Conservation (phyloP, 257 asterid genomes). For the Plantago elongata region DNA sequence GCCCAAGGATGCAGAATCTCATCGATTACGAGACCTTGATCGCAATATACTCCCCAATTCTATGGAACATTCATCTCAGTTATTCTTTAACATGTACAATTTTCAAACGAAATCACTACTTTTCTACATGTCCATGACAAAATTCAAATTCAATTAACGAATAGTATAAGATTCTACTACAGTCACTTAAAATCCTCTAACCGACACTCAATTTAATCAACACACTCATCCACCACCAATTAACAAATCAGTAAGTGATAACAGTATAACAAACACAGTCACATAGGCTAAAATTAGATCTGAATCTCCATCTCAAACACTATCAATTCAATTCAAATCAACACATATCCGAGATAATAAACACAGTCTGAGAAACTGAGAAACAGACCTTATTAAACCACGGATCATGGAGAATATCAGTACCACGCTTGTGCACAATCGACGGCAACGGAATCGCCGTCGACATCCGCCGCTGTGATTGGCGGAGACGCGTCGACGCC, state of each 20-base stretch:
- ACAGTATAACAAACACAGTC: neutral
- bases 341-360: neutral
- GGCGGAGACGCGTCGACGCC: slow-evolving; percentile 60
- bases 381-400: slow-evolving; percentile 84
- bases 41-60: neutral
- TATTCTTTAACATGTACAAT: neutral
- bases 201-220: too few relatives aligned
- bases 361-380: neutral
- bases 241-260: too few relatives aligned
- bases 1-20: slow-evolving; percentile 6
- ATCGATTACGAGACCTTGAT: slow-evolving; percentile 13
- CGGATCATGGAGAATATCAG: slow-evolving; percentile 98
- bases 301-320: slow-evolving; percentile 8
- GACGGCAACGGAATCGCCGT: slow-evolving; percentile 86
- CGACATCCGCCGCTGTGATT: slow-evolving; percentile 47
- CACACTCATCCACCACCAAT: too few relatives aligned
- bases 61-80: neutral
- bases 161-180: too few relatives aligned
- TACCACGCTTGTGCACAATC: slow-evolving; percentile 92
- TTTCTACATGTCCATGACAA: too few relatives aligned
- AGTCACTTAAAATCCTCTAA: too few relatives aligned
- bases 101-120: too few relatives aligned
- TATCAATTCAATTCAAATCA: slow-evolving; percentile 11
- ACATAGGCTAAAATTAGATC: slow-evolving; percentile 18
- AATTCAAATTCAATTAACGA: too few relatives aligned